Base-by-base conservation (phyloP, 768 basidiomycete genomes). In the Amanita rimosa region DNA sequence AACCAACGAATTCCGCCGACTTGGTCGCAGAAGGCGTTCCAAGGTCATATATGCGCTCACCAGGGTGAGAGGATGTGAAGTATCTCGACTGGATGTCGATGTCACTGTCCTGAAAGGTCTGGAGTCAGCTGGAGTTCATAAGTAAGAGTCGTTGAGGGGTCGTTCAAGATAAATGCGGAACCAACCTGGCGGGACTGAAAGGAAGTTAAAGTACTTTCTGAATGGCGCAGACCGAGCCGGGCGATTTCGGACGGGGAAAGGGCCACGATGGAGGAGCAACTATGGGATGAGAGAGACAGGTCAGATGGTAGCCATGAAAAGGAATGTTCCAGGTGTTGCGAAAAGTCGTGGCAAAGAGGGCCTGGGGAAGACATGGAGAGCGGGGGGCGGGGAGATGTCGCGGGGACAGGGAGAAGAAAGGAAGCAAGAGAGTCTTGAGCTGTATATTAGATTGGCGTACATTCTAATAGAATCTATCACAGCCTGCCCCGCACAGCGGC, bases 401-500 rank as follows among this genome's bases (percentile, higher is more conserved):
- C 26, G 26, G 26, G 26, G 26, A 26, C 22, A 22, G 5, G 26
- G 5, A 26, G 19, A 33, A 34, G 17, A 35, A 36, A 35, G 13
- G 31, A 39, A 36, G n/a, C 34, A 51, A n/a, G n/a, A n/a, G n/a
- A n/a, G n/a, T n/a, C 29, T 41, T 43, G 26, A n/a, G n/a, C n/a
- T n/a, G n/a, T n/a, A n/a, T 49, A 50, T 52, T 52, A 50, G 44
- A 48, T 17, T 6, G 14, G 14, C 21, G 17, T 19, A 39, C 19
- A 29, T 29, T 29, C 29, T 29, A 29, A n/a, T n/a, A n/a, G n/a
- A 4, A 46, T 49, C 31, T 13, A 52, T 70, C 76, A 91, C 58
- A 91, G 70, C 46, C 72, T 73, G 55, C 85, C 84, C 69, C 78
- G 82, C 54, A 93, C 88, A 51, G 83, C 88, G 58, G 79, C 79